These are phyloP conservation scores for Paraphaeosphaeria sporulosa DNA, from an alignment of 2,329 filamentous ascomycete genomes.

Conservation along the genomic window DNA sequence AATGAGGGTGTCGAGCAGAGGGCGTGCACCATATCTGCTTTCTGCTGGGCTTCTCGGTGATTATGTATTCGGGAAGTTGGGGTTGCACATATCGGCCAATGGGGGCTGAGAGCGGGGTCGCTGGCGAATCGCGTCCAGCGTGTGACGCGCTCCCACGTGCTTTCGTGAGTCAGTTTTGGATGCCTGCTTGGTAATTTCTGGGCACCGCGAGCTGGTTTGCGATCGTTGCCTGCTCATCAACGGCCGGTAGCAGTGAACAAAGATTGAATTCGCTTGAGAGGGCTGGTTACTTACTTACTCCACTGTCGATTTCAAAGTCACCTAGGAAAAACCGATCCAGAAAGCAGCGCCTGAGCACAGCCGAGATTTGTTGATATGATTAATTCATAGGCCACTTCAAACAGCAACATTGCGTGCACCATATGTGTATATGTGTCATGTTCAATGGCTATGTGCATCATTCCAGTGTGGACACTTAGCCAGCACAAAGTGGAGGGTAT, in stretches of 20 bases:
- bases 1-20: not conserved
- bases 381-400: no score
- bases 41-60: not conserved
- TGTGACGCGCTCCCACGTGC: not conserved
- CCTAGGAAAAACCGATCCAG: no score
- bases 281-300: no score
- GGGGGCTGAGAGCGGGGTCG: not conserved
- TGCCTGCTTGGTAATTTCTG: no score
- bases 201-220: no score
- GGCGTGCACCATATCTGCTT: not conserved
- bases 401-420: no score
- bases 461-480: not conserved
- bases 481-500: not conserved
- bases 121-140: not conserved
- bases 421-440: no score
- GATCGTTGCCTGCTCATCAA: not conserved
- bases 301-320: no score
- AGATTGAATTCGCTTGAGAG: no score
- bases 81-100: not conserved
- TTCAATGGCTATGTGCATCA: not conserved
- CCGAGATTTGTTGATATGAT: no score
- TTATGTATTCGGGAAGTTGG: not conserved
- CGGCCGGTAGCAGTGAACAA: no score
- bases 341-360: no score
- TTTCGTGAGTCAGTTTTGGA: conserved; percentile 2